phyloP scores from a whole-genome alignment of 2,329 filamentous ascomycete genomes.

The Myotisia sp. region DNA sequence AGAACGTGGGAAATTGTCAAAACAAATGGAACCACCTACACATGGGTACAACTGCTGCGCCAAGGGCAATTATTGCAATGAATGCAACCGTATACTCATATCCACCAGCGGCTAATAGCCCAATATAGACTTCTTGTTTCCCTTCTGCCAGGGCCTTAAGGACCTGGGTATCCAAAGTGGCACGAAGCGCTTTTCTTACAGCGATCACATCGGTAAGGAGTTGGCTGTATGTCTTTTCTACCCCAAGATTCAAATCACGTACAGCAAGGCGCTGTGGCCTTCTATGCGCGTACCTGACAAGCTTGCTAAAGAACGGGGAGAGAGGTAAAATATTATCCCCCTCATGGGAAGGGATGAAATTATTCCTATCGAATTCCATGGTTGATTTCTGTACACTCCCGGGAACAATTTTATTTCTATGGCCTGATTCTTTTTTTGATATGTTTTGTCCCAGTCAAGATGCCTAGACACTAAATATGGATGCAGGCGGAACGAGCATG shows the following conservation, averaged over 20 bases:
- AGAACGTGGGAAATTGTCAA: background rate
- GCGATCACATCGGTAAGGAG: conserved; percentile 11
- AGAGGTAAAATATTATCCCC: conserved; percentile 17
- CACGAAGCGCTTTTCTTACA: conserved; percentile 8
- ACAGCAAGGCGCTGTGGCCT: conserved; percentile 13
- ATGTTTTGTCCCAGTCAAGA: too few species aligned
- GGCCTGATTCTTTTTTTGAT: too few species aligned
- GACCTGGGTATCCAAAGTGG: conserved; percentile 6
- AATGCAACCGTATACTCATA: conserved; percentile 38
- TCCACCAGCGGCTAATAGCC: conserved; percentile 32
- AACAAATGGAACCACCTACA: too few species aligned
- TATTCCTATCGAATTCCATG: conserved; percentile 11
- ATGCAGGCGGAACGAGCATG: too few species aligned
- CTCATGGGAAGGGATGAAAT: conserved; percentile 15
- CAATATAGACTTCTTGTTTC: conserved; percentile 22
- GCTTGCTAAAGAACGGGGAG: conserved; percentile 18
- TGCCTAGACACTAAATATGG: too few species aligned
- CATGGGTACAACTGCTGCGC: conserved; percentile 36
- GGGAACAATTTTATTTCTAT: too few species aligned
- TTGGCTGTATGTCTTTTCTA: conserved; percentile 12
- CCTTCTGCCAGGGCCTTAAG: conserved; percentile 10
- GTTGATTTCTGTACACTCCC: background rate
- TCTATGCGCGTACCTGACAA: conserved; percentile 16
- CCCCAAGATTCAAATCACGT: conserved; percentile 11
- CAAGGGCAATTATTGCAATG: conserved; percentile 33